A percentile compares a stretch with the other conserved stretches of the same genome.
Conservation (phyloP, 306 rosid genomes). For the Oemleria cerasiformis region DNA sequence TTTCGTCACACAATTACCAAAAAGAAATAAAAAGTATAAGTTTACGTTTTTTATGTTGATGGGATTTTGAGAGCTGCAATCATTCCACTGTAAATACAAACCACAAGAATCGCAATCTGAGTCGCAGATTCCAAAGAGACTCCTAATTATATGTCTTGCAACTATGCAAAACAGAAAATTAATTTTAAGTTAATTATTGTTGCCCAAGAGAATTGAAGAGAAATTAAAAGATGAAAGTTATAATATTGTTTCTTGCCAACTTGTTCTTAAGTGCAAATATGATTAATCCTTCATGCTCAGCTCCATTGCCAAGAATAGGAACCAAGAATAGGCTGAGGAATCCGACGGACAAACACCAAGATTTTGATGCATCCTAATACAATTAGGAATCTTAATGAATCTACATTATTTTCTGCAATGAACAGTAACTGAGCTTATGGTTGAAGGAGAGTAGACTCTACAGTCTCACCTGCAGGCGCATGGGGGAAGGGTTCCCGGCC, state of each 20-base stretch:
- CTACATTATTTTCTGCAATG: neutral
- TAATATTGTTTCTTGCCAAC: conserved; percentile 42
- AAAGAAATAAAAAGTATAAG: too few species aligned
- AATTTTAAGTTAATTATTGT: neutral
- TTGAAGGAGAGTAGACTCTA: too few species aligned
- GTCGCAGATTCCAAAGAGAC: conserved; percentile 93
- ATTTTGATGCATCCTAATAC: conserved; percentile 68
- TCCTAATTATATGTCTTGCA: conserved; percentile 75
- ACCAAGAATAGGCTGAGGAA: conserved; percentile 81
- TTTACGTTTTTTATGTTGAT: too few species aligned
- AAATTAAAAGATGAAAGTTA: neutral
- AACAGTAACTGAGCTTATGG: too few species aligned
- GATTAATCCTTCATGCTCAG: conserved; percentile 89
- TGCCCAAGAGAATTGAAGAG: neutral
- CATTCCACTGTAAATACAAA: conserved; percentile 11
- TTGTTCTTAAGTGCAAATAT: conserved; percentile 93
- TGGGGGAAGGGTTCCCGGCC: too few species aligned
- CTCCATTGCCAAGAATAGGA: conserved; percentile 92
- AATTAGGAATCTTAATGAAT: neutral
- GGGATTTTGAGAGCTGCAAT: neutral
- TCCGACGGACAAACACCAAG: too few species aligned
- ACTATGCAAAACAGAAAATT: neutral
- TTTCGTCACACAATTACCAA: too few species aligned
- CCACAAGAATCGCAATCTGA: conserved; percentile 79
- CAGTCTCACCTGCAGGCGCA: too few species aligned